Base-by-base conservation (phyloP, 441 rosid species). In the Geranium incanum region DNA sequence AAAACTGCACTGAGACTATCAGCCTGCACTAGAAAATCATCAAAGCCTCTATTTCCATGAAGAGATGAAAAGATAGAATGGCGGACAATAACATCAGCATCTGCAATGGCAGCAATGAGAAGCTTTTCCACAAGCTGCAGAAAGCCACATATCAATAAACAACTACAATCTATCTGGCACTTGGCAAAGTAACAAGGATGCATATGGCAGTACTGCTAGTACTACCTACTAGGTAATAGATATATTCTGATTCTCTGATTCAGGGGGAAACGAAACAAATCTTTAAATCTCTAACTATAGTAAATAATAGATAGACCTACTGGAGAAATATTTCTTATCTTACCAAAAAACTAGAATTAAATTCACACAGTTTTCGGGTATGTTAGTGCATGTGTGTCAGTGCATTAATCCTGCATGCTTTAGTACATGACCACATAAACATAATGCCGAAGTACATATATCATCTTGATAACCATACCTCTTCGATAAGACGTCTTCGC, bases 81-180 rank as follows among this genome's bases (percentile, higher is more conserved):
- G 67, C 99, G 97, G 78, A 96, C 99, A 37, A 86, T 82, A 57
- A 96, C 97, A 80, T 93, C 98, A 83, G 97, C 97, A 84, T 96
- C 99, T 9, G 96, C 97, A 75, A 96, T 91, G 59, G 98, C 97
- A 37, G 93, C 89, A 72, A 90, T 88, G 71, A 96, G 97, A 85
- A 96, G 98, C 89, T 93, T 96, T 78, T 93, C 98, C 83, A 93
- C 96, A 69, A 96, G 93, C 99, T 93, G 97, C 83, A 81, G 71
- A 76, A 78, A 72, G 39, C 67, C 76, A 73, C 63, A 70, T 21
- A 72, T 77, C 72, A 81, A 68, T 71, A 80, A 77, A 73, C 39
- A 78, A 73, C 78, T 68, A 78, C 68, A 76, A 76, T 33, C 63
- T 77, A 71, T 12, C 55, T 68, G 66, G 66, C 43, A 70, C 41